Evolutionary conservation across 129 eudicot genomes (phyloP).

Genomic region (Helianthus tuberosus): DNA sequence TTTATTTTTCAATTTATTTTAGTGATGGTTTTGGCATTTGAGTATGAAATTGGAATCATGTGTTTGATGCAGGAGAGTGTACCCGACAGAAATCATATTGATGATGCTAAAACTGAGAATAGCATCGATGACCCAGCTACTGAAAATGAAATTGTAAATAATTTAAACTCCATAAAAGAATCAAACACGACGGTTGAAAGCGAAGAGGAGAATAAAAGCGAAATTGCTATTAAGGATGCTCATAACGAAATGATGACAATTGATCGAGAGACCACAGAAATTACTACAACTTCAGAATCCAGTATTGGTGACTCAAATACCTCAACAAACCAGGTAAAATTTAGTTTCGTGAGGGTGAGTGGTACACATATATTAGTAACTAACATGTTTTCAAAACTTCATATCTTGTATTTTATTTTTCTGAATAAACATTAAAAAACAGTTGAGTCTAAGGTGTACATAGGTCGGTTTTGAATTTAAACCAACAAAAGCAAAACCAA

Average conservation of each 20-base stretch:
- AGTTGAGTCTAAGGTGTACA: no score
- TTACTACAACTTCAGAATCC: slow-evolving; percentile 13
- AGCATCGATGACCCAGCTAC: background rate
- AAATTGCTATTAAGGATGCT: background rate
- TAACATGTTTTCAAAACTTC: no score
- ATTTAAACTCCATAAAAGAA: slow-evolving; percentile 7
- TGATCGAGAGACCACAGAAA: background rate
- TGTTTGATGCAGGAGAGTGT: slow-evolving; percentile 28
- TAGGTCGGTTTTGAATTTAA: no score
- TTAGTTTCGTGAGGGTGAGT: background rate
- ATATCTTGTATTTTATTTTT: no score
- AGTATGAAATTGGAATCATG: slow-evolving; percentile 1
- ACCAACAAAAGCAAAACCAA: no score
- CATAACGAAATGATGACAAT: background rate
- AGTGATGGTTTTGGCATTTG: background rate
- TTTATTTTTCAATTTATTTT: background rate
- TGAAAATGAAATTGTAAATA: background rate
- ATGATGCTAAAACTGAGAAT: slow-evolving; percentile 11
- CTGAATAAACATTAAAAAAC: no score
- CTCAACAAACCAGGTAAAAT: slow-evolving; percentile 17
- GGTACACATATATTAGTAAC: no score
- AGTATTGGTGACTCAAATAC: background rate
- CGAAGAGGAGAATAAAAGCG: background rate
- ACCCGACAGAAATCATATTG: background rate
- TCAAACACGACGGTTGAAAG: background rate